Conservation (phyloP, 176 grass and related monocot genomes). For the Phragmites australis region DNA sequence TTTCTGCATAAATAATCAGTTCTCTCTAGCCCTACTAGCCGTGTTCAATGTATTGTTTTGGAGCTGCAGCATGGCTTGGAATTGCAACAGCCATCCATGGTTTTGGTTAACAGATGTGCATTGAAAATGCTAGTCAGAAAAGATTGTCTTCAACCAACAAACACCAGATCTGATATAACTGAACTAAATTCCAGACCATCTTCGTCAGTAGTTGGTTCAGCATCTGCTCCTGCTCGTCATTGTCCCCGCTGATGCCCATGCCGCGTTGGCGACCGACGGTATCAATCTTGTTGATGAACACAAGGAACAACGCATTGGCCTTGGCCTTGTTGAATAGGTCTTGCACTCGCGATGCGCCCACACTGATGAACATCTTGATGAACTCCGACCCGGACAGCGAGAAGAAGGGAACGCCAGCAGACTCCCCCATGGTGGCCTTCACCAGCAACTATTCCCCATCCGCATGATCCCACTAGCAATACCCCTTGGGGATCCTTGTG, state of each 20-base stretch:
- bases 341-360: slow-evolving; percentile 76
- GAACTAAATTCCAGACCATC: slow-evolving; percentile 50
- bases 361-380: slow-evolving; percentile 85
- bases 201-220: slow-evolving; percentile 81
- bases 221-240: slow-evolving; percentile 89
- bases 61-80: neutral
- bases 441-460: slow-evolving; percentile 79
- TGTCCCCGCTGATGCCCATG: slow-evolving; percentile 63
- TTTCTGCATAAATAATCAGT: slow-evolving; percentile 49
- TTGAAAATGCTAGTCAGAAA: slow-evolving; percentile 1
- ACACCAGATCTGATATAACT: neutral
- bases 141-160: neutral
- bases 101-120: neutral
- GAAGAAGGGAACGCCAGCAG: slow-evolving; percentile 87
- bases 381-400: slow-evolving; percentile 83
- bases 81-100: slow-evolving; percentile 25
- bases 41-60: slow-evolving; percentile 39
- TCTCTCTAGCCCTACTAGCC: slow-evolving; percentile 6
- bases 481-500: slow-evolving; percentile 67
- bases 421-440: slow-evolving; percentile 78
- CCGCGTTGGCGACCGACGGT: slow-evolving; percentile 70
- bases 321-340: slow-evolving; percentile 79
- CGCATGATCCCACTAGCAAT: slow-evolving; percentile 59
- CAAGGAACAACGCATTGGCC: slow-evolving; percentile 61
- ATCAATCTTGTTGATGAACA: slow-evolving; percentile 87